phyloP scores from a whole-genome alignment of 1,139 yeast genomes.

The Protomyces arabidopsidicola region DNA sequence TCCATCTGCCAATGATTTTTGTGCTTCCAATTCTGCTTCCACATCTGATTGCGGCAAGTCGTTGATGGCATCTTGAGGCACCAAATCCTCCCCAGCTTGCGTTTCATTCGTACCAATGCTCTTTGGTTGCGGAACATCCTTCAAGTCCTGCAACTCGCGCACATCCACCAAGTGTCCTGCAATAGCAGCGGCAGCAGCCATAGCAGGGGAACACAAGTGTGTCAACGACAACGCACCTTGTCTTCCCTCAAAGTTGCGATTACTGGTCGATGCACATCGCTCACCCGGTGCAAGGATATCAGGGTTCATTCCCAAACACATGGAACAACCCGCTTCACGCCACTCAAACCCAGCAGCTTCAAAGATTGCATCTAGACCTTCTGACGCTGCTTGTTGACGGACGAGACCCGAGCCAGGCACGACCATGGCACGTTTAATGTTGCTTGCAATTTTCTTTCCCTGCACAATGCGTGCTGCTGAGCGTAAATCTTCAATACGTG shows the following conservation, averaged over 20 bases:
- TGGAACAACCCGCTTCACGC: constrained; percentile 99
- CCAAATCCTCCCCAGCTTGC: constrained; percentile 45
- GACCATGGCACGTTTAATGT: constrained; percentile 75
- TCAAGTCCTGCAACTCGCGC: constrained; percentile 60
- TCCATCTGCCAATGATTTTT: constrained; percentile 33
- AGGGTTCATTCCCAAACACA: constrained; percentile 99
- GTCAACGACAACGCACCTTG: constrained; percentile 98
- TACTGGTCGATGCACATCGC: constrained; percentile 97
- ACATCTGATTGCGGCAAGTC: constrained; percentile 35
- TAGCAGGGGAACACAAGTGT: constrained; percentile 95
- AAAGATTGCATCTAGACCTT: constrained; percentile 88
- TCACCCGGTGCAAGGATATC: constrained; percentile 91
- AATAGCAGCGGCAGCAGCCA: constrained; percentile 99
- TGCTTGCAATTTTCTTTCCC: constrained; percentile 82
- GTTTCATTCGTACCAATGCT: constrained; percentile 59
- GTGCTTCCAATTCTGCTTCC: constrained; percentile 41
- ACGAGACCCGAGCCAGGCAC: constrained; percentile 98
- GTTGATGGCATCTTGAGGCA: constrained; percentile 33
- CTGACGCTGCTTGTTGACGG: constrained; percentile 85
- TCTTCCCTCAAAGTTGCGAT: constrained; percentile 98
- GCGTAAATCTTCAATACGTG: constrained; percentile 94
- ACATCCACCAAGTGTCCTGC: constrained; percentile 87
- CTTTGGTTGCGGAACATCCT: constrained; percentile 34
- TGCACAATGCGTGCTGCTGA: constrained; percentile 91
- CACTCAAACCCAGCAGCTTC: constrained; percentile 91